Base-by-base conservation (phyloP, 345 rosid genomes). In the Eucalyptus dawsonii region DNA sequence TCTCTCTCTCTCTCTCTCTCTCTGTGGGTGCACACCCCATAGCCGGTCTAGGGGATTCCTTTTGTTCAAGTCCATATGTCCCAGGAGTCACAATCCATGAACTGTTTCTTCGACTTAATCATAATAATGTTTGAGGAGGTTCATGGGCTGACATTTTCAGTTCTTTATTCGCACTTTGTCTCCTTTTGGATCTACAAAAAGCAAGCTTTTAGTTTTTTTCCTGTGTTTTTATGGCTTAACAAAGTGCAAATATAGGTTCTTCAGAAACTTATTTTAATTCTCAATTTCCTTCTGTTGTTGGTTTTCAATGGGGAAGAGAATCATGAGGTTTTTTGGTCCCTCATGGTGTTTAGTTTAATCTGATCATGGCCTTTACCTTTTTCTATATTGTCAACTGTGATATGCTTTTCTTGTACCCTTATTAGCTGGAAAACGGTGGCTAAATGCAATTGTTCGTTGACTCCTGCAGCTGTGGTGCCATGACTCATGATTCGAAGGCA, bases 381-480 rank as follows among this genome's bases (percentile, higher is more conserved):
- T 76, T 19, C 34, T 37, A 6, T 72, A 37, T 72, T 34, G 45
- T 72, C 45, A 19, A 37, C 45, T 72, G 27, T 37, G 27, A 72
- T 37, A 11, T 76, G 15, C 83, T 76, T 76, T 27, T 76, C 27
- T 53, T 86, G 15, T 29, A 87, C 62, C 10, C 31, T n/a, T 25
- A 17, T 87, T 47, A 14, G 25, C 40, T 88, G 83, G 72, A 14
- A 40, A 45, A 11, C 5, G 49, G 47, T 51, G 50, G 80, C 88
- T 87, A 44, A 50, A 47, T 88, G 86, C 40, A 49, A 69, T 88
- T 88, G 37, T 50, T 12, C 1, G 6, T 54, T 31, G 37, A 37
- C 89, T 56, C 21, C 87, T 91, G 50, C 86, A 96, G 98, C 89
- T 97, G 98, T 91, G 98, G 99, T 85, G 99, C 99, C 27, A 94